phyloP scores from a whole-genome alignment of 306 rosid species.

The Senna siamea region DNA sequence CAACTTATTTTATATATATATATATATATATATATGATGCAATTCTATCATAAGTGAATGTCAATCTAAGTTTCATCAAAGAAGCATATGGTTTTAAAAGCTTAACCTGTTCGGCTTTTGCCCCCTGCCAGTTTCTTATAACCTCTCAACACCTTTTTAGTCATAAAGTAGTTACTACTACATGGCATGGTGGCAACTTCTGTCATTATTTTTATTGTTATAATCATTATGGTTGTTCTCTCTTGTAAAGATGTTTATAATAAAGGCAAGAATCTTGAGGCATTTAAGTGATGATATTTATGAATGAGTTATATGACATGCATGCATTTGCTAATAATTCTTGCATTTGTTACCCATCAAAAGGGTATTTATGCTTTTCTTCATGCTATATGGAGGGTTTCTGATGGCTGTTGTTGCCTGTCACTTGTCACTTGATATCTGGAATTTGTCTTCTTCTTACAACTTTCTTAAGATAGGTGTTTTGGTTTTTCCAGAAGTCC shows the following conservation, averaged over 20 bases:
- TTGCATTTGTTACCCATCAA: constrained; percentile 20
- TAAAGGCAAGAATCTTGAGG: constrained; percentile 2
- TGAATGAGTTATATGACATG: constrained; percentile 8
- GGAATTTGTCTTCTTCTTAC: constrained; percentile 16
- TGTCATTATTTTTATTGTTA: not conserved
- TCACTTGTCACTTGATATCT: constrained; percentile 11
- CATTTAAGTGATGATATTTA: not conserved
- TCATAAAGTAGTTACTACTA: not conserved
- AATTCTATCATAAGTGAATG: constrained; percentile 25
- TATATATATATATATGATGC: not conserved
- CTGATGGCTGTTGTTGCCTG: constrained; percentile 17
- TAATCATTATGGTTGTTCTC: not conserved
- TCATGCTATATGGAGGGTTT: constrained; percentile 1
- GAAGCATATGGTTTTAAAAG: constrained; percentile 23
- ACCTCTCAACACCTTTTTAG: not conserved
- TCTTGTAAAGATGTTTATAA: not conserved
- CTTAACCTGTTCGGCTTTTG: not conserved
- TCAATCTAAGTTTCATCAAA: constrained; percentile 15
- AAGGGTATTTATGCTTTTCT: constrained; percentile 1
- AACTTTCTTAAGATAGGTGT: not conserved
- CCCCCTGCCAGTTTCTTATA: not conserved
- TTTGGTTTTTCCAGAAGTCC: constrained; percentile 10
- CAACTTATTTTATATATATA: not conserved
- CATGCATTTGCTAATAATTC: constrained; percentile 18
- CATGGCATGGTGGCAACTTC: not conserved